A percentile compares a stretch with the other conserved stretches of the same genome.
These are phyloP conservation scores for Coniochaeta sp. DNA, from an alignment of 2,329 filamentous ascomycete species.

Conservation along the genomic window DNA sequence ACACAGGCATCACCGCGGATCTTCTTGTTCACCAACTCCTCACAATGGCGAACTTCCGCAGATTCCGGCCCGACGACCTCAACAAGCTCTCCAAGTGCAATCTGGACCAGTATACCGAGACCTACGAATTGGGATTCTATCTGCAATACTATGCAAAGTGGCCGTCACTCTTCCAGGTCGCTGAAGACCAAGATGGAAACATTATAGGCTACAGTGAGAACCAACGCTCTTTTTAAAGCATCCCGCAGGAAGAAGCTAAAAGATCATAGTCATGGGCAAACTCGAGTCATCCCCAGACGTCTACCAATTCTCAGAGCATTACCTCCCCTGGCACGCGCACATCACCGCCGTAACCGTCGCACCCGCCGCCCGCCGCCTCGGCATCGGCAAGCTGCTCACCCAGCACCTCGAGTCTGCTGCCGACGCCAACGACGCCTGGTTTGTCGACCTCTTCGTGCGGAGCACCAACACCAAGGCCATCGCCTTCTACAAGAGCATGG, in stretches of 20 bases:
- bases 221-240: slow-evolving; percentile 8
- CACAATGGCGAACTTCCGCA: slow-evolving; percentile 73
- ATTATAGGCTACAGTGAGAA: slow-evolving; percentile 86
- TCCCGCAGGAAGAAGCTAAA: not conserved
- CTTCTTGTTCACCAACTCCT: not conserved
- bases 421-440: slow-evolving; percentile 81
- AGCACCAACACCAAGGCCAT: slow-evolving; percentile 84
- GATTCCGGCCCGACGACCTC: slow-evolving; percentile 77
- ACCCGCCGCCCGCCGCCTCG: slow-evolving; percentile 75
- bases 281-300: slow-evolving; percentile 77
- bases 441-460: slow-evolving; percentile 90
- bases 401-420: slow-evolving; percentile 75
- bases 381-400: slow-evolving; percentile 78
- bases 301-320: slow-evolving; percentile 71
- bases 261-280: slow-evolving; percentile 82
- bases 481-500: slow-evolving; percentile 80
- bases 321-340: slow-evolving; percentile 98
- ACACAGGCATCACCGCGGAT: not conserved
- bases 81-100: slow-evolving; percentile 91
- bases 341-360: slow-evolving; percentile 94
- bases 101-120: slow-evolving; percentile 94
- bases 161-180: slow-evolving; percentile 89
- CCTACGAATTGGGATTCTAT: slow-evolving; percentile 93
- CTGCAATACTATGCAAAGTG: slow-evolving; percentile 92
- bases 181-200: slow-evolving; percentile 77